Base-by-base conservation (phyloP, 148 eudicot genomes). In the Heliamphora exappendiculata region DNA sequence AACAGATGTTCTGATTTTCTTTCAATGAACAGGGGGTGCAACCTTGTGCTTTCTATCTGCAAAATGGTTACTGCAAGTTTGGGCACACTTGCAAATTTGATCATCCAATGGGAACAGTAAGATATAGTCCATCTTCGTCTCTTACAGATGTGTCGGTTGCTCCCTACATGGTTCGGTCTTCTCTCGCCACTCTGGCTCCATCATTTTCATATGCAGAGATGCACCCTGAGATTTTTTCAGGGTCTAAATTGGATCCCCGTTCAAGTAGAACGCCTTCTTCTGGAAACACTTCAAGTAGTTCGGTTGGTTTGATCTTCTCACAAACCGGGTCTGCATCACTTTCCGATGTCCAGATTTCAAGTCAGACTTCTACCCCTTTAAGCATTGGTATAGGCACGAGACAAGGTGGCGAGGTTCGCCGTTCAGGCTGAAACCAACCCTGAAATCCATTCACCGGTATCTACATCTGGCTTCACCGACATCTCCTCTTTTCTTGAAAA, bases 71-170 rank as follows among this genome's bases (percentile, higher is more conserved):
- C 75, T 93, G 98, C 90, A 93, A 91, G 78, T 93, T 88, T 34
- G 97, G 98, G 31, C 87, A 86, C 2, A 83, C 89, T 0, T 93
- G 98, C 82, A 93, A 90, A 79, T 93, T 89, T 79, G 94, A 93
- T 83, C 98, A 93, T 78, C 98, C 98, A n/a, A 74, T 91, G 60
- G 79, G 81, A 59, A 24, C 85, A 75, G 77, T 85, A 80, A 85
- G 85, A 76, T 91, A 89, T 76, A 83, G 85, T 81, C 86, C 94
- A 62, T 84, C 84, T 81, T 88, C 97, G 28, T 88, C 94, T 72
- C 82, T 87, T 37, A 39, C 88, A 29, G 92, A 93, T 69, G 78
- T 88, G 44, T 91, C 91, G 65, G 78, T 85, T 63, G 79, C 90
- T 74, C 89, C 91, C 62, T 88, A 83, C 83, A 53, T 88, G 84